Evolutionary conservation across 2,329 filamentous ascomycete genomes (phyloP).

Genomic region (Huntiella decipiens): DNA sequence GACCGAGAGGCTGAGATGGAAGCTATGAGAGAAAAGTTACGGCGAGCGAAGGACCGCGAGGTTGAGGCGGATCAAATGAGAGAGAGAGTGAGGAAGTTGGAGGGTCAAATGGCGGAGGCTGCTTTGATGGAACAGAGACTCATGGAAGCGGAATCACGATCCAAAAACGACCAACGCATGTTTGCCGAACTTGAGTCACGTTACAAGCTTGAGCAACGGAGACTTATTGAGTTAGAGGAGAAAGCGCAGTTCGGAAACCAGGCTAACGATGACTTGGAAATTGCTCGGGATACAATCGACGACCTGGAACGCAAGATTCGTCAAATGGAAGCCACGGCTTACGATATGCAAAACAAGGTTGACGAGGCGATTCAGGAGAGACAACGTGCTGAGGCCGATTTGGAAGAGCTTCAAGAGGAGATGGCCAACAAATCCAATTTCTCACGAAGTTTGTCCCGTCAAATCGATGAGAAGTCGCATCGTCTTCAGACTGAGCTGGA

Average conservation of each 20-base stretch:
- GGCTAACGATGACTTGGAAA: constrained; percentile 29
- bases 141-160: constrained; percentile 34
- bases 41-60: constrained; percentile 7
- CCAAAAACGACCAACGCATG: constrained; percentile 34
- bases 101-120: constrained; percentile 7
- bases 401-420: constrained; percentile 54
- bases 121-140: constrained; percentile 24
- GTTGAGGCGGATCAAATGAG: constrained; percentile 8
- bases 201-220: constrained; percentile 35
- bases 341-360: constrained; percentile 34
- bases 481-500: constrained; percentile 50
- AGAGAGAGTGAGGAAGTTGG: constrained; percentile 1
- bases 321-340: constrained; percentile 32
- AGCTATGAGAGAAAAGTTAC: constrained; percentile 4
- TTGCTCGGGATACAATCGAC: constrained; percentile 38
- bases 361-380: constrained; percentile 35
- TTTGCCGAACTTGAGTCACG: constrained; percentile 38
- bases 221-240: constrained; percentile 35
- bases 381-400: constrained; percentile 36
- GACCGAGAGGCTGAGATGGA: constrained; percentile 7
- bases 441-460: constrained; percentile 54
- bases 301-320: constrained; percentile 37
- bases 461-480: constrained; percentile 51
- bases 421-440: constrained; percentile 62
- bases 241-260: constrained; percentile 19